Evolutionary conservation across 805 yeast genomes (phyloP), one percentile per base, ranked within the genome.

Genomic region (Metschnikowia orientalis): DNA sequence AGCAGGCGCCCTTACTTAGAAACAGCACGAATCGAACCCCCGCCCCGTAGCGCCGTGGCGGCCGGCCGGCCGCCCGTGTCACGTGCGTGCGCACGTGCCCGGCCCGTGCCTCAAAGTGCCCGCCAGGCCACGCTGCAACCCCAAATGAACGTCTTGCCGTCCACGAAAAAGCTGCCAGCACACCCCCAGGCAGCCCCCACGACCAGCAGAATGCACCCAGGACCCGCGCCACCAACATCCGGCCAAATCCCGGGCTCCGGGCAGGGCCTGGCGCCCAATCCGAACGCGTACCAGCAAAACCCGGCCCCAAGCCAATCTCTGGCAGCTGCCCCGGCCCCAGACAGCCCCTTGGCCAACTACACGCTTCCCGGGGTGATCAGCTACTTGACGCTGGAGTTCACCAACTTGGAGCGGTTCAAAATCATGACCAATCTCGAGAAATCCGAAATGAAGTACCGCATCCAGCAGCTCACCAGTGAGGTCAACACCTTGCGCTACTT

Each of bases 321-420:
- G 28, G 32, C 32, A 12, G 22, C 25, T 5, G 26, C 30, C 12
- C 29, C 29, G n/a, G n/a, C n/a, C n/a, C n/a, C n/a, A n/a, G 10
- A 21, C 9, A 11, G 7, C 8, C 15, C 11, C n/a, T 41, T 44
- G 46, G 61, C 66, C 17, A 56, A 59, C 34, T 65, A 66, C 40
- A 73, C 79, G 3, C 58, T 75, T 10, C 81, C 81, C 0, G 81
- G 81, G 0, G 74, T 75, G 14, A 74, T 75, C 58, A 75, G 73
- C 46, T 75, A 75, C 46, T 54, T 75, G 38, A 77, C 77, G 25
- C 63, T 73, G n/a, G 80, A 75, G 41, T 75, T 74, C 52, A 73
- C 80, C 15, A 67, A 67, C 25, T 45, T 54, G 39, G 59, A 54
- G 35, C 44, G 59, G 28, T 54, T 43, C 50, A 65, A 73, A 44